Evolutionary conservation across 1,284 basidiomycete genomes (phyloP).

Genomic region (Entoloma clypeatum): DNA sequence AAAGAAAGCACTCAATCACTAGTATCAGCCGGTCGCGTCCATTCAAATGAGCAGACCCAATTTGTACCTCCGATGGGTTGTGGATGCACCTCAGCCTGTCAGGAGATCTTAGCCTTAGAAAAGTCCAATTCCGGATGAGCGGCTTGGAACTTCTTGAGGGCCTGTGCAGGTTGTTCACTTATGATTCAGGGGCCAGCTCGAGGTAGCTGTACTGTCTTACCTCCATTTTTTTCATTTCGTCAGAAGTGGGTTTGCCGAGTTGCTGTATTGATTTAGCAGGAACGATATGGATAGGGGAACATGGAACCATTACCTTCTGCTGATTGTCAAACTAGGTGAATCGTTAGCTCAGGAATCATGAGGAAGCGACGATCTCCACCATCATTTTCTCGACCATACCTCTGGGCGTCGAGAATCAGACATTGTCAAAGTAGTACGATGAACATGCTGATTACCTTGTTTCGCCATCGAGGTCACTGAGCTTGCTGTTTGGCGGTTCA

Average conservation of each 20-base stretch:
- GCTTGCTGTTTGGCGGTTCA: conserved; percentile 90
- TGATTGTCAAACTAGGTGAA: conserved; percentile 87
- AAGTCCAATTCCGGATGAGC: conserved; percentile 95
- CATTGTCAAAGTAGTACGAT: neutral
- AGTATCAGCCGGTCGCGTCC: too few species aligned
- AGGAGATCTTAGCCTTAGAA: conserved; percentile 85
- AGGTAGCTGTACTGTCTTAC: conserved; percentile 35
- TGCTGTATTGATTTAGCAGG: conserved; percentile 50
- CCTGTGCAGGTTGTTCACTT: conserved; percentile 39
- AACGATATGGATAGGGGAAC: neutral
- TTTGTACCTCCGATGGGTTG: too few species aligned
- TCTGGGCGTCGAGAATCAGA: conserved; percentile 38
- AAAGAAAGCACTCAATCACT: too few species aligned
- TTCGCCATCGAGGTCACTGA: conserved; percentile 93
- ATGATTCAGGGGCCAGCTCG: neutral
- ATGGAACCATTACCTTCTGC: conserved; percentile 69
- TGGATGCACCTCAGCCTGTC: too few species aligned
- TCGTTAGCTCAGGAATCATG: conserved; percentile 3
- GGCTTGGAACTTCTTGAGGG: conserved; percentile 84
- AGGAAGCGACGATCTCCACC: conserved; percentile 51
- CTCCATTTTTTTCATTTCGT: conserved; percentile 88
- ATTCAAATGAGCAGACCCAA: too few species aligned
- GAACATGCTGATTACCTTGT: conserved; percentile 55
- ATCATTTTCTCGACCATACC: conserved; percentile 99
- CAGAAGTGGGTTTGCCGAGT: conserved; percentile 93